A percentile compares a stretch with the other conserved stretches of the same genome.
Evolutionary conservation across 139 green algal species (phyloP).

Genomic region (Mesostigma viride): DNA sequence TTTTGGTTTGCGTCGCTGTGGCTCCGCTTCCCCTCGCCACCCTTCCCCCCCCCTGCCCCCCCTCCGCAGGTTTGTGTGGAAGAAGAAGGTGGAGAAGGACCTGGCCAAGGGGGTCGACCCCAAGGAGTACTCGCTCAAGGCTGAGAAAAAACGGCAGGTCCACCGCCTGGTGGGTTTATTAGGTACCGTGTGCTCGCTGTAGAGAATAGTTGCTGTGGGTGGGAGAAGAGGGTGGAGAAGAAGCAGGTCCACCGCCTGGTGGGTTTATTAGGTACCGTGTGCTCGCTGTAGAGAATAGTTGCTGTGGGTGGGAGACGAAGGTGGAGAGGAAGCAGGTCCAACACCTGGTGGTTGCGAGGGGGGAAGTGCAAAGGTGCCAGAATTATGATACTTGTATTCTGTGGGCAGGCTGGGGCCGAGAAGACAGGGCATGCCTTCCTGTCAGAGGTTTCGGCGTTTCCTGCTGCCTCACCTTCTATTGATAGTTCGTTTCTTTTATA

Average conservation of each 20-base stretch:
- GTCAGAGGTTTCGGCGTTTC: no score
- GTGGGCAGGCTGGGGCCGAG: no score
- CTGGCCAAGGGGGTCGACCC: slow-evolving; percentile 44
- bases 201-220: no score
- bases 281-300: no score
- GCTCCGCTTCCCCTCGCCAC: not conserved
- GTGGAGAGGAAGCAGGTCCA: slow-evolving; percentile 44
- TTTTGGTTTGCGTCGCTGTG: not conserved
- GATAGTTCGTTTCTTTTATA: no score
- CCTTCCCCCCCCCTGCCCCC: not conserved
- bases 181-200: no score
- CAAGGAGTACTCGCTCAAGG: slow-evolving; percentile 47
- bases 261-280: no score
- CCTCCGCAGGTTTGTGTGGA: slow-evolving; percentile 70
- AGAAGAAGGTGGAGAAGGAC: slow-evolving; percentile 86
- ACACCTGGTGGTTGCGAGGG: slow-evolving; percentile 43
- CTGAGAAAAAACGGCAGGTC: slow-evolving; percentile 41
- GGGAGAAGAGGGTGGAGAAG: slow-evolving; percentile 41
- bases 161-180: slow-evolving; percentile 44
- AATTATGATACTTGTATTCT: no score
- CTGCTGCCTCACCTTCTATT: no score
- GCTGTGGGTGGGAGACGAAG: no score
- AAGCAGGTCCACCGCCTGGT: slow-evolving; percentile 47
- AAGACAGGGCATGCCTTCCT: no score
- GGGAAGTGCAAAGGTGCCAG: no score